Evolutionary conservation across 2,329 filamentous ascomycete genomes (phyloP).

Genomic region (Shiraia bambusicola): DNA sequence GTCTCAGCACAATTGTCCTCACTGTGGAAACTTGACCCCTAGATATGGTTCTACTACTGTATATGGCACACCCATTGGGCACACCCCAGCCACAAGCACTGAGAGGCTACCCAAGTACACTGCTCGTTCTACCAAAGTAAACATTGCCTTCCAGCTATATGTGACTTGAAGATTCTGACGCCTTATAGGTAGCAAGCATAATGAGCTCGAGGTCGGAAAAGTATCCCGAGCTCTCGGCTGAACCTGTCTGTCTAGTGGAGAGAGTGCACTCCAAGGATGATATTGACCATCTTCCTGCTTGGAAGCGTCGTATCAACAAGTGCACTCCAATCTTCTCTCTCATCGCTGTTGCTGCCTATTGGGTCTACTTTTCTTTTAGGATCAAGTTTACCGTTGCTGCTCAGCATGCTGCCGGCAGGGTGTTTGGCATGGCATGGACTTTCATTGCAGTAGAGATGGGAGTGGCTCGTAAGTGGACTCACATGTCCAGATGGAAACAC

Average conservation of each 20-base stretch:
- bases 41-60: constrained; percentile 7
- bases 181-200: constrained; percentile 1
- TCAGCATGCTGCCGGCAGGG: constrained; percentile 1
- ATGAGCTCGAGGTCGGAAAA: constrained; percentile 1
- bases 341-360: constrained; percentile 5
- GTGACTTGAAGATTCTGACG: background rate
- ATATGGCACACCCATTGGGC: constrained; percentile 6
- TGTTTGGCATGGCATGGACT: constrained; percentile 8
- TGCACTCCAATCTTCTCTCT: constrained; percentile 7
- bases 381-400: constrained; percentile 11
- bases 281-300: constrained; percentile 7
- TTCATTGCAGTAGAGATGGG: constrained; percentile 10
- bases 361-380: constrained; percentile 9
- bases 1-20: constrained; percentile 3
- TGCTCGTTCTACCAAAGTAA: constrained; percentile 1
- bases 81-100: constrained; percentile 5
- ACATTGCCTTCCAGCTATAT: background rate
- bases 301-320: constrained; percentile 8
- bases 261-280: constrained; percentile 7
- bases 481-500: too few relatives aligned
- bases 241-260: constrained; percentile 7
- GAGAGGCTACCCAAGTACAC: constrained; percentile 1
- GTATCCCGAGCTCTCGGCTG: constrained; percentile 1
- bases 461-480: constrained; percentile 4
- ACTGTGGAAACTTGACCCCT: constrained; percentile 7